Evolutionary conservation across 2,329 filamentous ascomycete species (phyloP).

Genomic region (Hypoxylon sp.): DNA sequence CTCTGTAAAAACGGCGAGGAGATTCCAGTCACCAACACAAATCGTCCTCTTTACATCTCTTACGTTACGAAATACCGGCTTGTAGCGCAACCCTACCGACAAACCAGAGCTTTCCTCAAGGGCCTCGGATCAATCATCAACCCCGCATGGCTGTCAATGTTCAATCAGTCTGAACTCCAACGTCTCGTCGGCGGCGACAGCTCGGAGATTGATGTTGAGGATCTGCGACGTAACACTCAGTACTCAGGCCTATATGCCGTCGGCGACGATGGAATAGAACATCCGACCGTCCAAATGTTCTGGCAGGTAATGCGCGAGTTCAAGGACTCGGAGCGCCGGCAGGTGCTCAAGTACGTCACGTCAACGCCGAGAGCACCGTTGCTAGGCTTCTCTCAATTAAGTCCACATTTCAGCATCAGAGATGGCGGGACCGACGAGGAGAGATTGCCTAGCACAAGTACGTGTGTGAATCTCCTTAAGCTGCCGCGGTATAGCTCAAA

Average conservation of each 20-base stretch:
- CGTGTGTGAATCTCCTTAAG: constrained; percentile 95
- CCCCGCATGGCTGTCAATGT: constrained; percentile 96
- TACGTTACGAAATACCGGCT: constrained; percentile 91
- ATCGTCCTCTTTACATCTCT: constrained; percentile 93
- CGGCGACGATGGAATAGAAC: constrained; percentile 89
- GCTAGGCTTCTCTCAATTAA: constrained; percentile 88
- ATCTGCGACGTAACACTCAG: constrained; percentile 84
- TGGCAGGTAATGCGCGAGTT: constrained; percentile 89
- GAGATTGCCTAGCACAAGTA: constrained; percentile 91
- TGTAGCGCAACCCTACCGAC: constrained; percentile 81
- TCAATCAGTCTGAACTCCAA: constrained; percentile 95
- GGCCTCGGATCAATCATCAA: constrained; percentile 91
- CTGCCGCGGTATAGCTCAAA: constrained; percentile 83
- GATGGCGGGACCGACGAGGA: constrained; percentile 84
- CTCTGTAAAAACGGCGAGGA: constrained; percentile 83
- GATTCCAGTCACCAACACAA: constrained; percentile 88
- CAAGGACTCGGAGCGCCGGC: constrained; percentile 81
- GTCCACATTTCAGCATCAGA: constrained; percentile 89
- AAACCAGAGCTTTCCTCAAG: constrained; percentile 88
- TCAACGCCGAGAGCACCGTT: constrained; percentile 92
- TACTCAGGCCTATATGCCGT: constrained; percentile 92
- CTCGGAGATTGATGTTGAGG: constrained; percentile 86
- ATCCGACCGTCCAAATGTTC: constrained; percentile 87
- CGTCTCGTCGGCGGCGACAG: constrained; percentile 92
- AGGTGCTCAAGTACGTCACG: constrained; percentile 95